Percentiles rank a stretch among this genome's conserved stretches.
Conservation (phyloP, 495 filamentous ascomycete genomes). For the Aspergillus mulundensis region DNA sequence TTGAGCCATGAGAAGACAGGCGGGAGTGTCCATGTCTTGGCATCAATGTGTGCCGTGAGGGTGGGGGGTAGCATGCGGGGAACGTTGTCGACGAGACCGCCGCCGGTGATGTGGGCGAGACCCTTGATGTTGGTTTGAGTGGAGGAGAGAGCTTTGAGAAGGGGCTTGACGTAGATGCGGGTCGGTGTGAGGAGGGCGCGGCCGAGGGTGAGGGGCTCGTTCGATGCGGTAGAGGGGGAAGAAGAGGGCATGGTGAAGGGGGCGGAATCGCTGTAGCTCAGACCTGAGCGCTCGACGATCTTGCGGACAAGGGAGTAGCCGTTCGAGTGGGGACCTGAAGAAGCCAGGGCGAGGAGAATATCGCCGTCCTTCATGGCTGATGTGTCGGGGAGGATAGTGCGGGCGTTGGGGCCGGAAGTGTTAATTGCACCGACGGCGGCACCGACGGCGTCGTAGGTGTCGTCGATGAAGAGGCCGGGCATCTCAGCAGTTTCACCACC, state of each 20-base stretch:
- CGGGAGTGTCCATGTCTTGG: conserved; percentile 64
- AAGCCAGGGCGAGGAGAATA: conserved; percentile 75
- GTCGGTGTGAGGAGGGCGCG: conserved; percentile 74
- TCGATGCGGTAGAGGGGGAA: conserved; percentile 23
- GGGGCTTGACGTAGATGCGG: conserved; percentile 71
- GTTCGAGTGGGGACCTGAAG: conserved; percentile 86
- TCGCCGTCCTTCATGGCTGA: conserved; percentile 75
- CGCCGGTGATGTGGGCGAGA: conserved; percentile 94
- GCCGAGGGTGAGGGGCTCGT: conserved; percentile 51
- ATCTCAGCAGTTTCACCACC: conserved; percentile 98
- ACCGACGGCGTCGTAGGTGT: conserved; percentile 88
- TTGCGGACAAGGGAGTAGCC: conserved; percentile 91
- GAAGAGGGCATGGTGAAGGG: conserved; percentile 61
- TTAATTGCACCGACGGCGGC: conserved; percentile 79
- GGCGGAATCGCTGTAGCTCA: conserved; percentile 62
- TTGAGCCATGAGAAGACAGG: conserved; percentile 83
- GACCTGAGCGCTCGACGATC: conserved; percentile 68
- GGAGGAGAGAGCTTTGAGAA: conserved; percentile 55
- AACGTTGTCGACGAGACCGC: conserved; percentile 86
- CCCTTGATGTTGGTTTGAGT: conserved; percentile 77
- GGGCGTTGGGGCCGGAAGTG: conserved; percentile 44
- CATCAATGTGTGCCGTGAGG: conserved; percentile 74
- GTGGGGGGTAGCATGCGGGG: conserved; percentile 81
- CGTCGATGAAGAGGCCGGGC: conserved; percentile 81
- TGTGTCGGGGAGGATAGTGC: conserved; percentile 67